Base-by-base conservation (phyloP, 495 filamentous ascomycete genomes). In the Thermochaetoides thermophila region DNA sequence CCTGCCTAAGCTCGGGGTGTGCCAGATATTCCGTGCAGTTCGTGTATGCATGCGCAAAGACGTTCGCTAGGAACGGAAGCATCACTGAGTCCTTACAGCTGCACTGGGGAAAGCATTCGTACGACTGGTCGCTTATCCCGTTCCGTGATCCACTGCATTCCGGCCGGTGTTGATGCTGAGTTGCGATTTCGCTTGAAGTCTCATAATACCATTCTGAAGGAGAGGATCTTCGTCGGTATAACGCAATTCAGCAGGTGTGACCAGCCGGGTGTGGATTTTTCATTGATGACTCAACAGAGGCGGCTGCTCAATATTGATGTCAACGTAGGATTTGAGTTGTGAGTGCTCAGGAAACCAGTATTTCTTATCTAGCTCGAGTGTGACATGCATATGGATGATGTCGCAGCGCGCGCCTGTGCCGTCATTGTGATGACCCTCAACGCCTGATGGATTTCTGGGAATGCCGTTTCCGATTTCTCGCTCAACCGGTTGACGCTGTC, bases 381-480 rank as follows among this genome's bases (percentile, higher is more conserved):
- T 56, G 8, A 57, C 53, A 23, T 68, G 57, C 44, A 72, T 60
- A 35, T 71, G 64, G 32, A 72, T 45, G n/a, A 69, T 57, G 33
- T 68, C 63, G 39, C 61, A 66, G n/a, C 44, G 47, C 31, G 54
- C 40, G 32, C 61, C 60, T 16, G 34, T 49, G 5, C 48, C 37
- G 13, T 48, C 34, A 21, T 49, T 30, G 17, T 53, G 19, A 57
- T 51, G 18, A 37, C 31, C 7, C 59, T 52, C 11, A 68, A 55
- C 24, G 53, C 44, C 35, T 50, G 52, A 36, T 56, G 49, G 16
- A 68, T 51, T 14, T 59, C 58, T 1, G 63, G 63, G 32, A 63
- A 66, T 12, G 48, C 38, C 7, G 40, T 35, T 27, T 60, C 49
- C 63, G 61, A 66, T 12, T 53, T 45, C 24, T 43, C 42, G 27